Percentiles rank a stretch among this genome's conserved stretches.
These are phyloP conservation scores for Phytophthora agathidicida DNA, from an alignment of 352 stramenopile species.

Conservation along the genomic window DNA sequence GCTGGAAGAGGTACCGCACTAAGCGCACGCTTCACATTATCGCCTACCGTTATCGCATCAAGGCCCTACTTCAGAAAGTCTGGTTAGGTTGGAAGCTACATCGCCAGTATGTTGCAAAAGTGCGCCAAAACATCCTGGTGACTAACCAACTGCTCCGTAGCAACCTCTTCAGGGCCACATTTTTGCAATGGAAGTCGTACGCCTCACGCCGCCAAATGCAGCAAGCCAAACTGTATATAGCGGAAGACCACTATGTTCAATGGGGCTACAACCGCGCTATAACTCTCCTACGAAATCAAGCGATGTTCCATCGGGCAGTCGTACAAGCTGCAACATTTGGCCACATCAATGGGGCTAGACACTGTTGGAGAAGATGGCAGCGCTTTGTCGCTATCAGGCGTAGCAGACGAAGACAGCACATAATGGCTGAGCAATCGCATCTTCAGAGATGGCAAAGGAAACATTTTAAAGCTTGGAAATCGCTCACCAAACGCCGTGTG, in stretches of 20 bases:
- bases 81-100: constrained; percentile 30
- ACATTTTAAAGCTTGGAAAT: constrained; percentile 24
- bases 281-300: constrained; percentile 5
- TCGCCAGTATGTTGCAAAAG: constrained; percentile 23
- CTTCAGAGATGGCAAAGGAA: background rate
- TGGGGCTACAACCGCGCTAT: constrained; percentile 16
- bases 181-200: constrained; percentile 37
- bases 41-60: constrained; percentile 17
- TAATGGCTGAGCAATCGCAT: constrained; percentile 2
- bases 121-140: constrained; percentile 36
- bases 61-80: constrained; percentile 14
- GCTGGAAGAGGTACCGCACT: constrained; percentile 23
- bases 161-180: constrained; percentile 32
- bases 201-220: background rate
- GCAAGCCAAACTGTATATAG: background rate
- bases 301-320: constrained; percentile 10
- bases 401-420: background rate
- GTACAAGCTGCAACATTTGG: constrained; percentile 7
- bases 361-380: constrained; percentile 12
- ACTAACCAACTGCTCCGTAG: constrained; percentile 28
- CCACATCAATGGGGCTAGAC: background rate
- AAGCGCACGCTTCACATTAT: constrained; percentile 26
- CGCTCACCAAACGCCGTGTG: constrained; percentile 2
- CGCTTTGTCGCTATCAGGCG: constrained; percentile 8
- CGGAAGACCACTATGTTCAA: constrained; percentile 17